Percentiles rank a stretch among this genome's conserved stretches.
phyloP scores from a whole-genome alignment of 163 green algal genomes.

The Scenedesmus sp. region DNA sequence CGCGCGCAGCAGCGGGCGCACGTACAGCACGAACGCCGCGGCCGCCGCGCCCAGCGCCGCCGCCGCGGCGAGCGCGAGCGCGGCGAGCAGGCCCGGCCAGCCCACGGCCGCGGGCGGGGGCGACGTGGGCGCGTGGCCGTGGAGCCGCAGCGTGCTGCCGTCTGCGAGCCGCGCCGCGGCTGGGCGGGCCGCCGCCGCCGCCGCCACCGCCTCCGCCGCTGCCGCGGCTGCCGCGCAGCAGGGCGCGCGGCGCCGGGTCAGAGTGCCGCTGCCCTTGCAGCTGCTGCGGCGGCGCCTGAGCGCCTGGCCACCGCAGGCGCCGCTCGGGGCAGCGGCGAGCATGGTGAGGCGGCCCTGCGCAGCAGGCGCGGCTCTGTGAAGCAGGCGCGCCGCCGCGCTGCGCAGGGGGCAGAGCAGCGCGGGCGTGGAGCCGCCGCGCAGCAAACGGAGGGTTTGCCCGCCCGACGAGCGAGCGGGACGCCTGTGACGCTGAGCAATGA shows the following conservation, averaged over 20 bases:
- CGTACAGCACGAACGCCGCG: slow-evolving; percentile 26
- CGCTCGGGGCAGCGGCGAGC: slow-evolving; percentile 2
- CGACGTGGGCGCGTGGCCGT: background rate
- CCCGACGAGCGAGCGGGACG: no score
- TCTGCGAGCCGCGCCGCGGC: slow-evolving; percentile 1
- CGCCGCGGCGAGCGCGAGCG: background rate
- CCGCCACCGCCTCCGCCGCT: background rate
- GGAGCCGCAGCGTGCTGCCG: background rate
- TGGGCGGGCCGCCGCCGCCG: slow-evolving; percentile 5
- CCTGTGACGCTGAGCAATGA: no score
- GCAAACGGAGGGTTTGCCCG: no score
- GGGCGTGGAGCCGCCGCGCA: no score
- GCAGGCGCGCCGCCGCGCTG: no score
- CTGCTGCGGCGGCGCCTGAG: background rate
- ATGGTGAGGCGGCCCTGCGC: background rate
- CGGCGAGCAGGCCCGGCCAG: background rate
- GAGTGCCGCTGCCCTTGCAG: background rate
- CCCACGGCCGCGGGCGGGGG: background rate
- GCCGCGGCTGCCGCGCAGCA: background rate
- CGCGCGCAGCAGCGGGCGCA: slow-evolving; percentile 23
- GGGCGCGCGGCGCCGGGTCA: background rate
- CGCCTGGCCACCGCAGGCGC: background rate
- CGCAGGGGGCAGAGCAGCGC: no score
- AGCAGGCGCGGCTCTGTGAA: no score
- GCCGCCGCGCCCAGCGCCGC: slow-evolving; percentile 8